These are phyloP conservation scores for Globisporangium ultimum DNA, from an alignment of 352 stramenopile genomes.

Conservation along the genomic window DNA sequence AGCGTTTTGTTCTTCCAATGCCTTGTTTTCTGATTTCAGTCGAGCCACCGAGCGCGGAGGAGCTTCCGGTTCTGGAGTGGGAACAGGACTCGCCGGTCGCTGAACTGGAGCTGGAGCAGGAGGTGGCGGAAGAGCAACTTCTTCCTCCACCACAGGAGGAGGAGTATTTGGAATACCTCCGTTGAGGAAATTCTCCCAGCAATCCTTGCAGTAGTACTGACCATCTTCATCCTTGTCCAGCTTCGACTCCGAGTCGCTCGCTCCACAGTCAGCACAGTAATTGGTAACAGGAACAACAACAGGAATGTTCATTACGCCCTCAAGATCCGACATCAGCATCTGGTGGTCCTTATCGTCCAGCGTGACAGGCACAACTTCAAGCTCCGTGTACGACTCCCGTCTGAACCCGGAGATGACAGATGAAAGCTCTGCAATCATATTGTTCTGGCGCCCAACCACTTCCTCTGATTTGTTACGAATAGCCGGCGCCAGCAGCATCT, in stretches of 20 bases:
- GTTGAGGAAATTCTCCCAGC: slow-evolving; percentile 83
- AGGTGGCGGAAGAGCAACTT: slow-evolving; percentile 5
- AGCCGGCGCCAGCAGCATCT: slow-evolving; percentile 67
- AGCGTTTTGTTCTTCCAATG: slow-evolving; percentile 72
- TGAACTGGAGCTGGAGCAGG: not conserved
- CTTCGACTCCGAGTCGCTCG: slow-evolving; percentile 72
- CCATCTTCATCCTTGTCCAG: slow-evolving; percentile 80
- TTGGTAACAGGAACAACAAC: slow-evolving; percentile 74
- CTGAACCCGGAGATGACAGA: slow-evolving; percentile 72
- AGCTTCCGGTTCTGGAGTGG: slow-evolving; percentile 19
- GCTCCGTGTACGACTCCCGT: slow-evolving; percentile 69
- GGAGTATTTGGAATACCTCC: slow-evolving; percentile 23
- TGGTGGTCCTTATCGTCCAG: slow-evolving; percentile 63
- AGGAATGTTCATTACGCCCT: slow-evolving; percentile 77
- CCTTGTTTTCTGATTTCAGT: slow-evolving; percentile 46
- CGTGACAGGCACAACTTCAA: slow-evolving; percentile 57
- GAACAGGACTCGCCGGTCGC: not conserved
- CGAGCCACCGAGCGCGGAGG: slow-evolving; percentile 25
- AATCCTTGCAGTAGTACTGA: slow-evolving; percentile 87
- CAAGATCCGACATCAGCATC: slow-evolving; percentile 71
- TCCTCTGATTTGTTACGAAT: slow-evolving; percentile 72
- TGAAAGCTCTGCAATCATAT: slow-evolving; percentile 72
- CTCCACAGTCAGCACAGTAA: slow-evolving; percentile 76
- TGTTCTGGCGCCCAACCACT: slow-evolving; percentile 78
- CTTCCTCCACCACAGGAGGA: slow-evolving; percentile 14